Base-by-base conservation (phyloP, 2,329 filamentous ascomycete genomes). In the Ambrosiella cleistominuta region DNA sequence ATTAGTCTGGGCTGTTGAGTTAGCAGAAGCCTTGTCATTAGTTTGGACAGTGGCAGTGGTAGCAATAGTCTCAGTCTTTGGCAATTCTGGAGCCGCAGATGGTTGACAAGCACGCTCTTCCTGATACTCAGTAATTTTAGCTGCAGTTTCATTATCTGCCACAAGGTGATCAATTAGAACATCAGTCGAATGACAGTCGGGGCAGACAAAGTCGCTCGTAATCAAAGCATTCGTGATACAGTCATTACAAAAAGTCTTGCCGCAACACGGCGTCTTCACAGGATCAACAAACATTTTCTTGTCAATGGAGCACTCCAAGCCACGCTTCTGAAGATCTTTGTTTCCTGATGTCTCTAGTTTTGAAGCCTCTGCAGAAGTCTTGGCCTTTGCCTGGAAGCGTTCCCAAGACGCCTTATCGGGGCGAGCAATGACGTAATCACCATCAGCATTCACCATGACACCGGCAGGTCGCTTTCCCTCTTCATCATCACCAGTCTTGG, bases 221-320 rank as follows among this genome's bases (percentile, higher is more conserved):
- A 96, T 91, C 72, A 98, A 83, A 72, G 90, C 88, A 80, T 95
- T 95, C 70, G 93, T 94, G 74, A 98, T 96, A 85, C 93, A 98
- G 70, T 96, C 89, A 81, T 93, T 93, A 79, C 93, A 98, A 78
- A 95, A 98, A 69, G 90, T 96, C 80, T 86, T 94, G 74, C 86
- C 81, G 78, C 93, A 98, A 80, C 93, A 98, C 64, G 93, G 91
- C 68, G 93, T 97, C 81, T 95, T 95, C 79, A 94, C 93, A 79
- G 93, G 91, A 71, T 96, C 88, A 82, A 94, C 84, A 74, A 97
- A 96, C 80, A 95, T 85, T 72, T 88, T 90, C 74, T 94, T 94
- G 82, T 97, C 93, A 77, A 97, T 86, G 64, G 89, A 80, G 76
- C 93, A 98, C 71, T 93, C 85, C 68, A 98, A 76, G 64, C 91